These are phyloP conservation scores for Yarrowia divulgata DNA, from an alignment of 805 yeast species.

Conservation along the genomic window DNA sequence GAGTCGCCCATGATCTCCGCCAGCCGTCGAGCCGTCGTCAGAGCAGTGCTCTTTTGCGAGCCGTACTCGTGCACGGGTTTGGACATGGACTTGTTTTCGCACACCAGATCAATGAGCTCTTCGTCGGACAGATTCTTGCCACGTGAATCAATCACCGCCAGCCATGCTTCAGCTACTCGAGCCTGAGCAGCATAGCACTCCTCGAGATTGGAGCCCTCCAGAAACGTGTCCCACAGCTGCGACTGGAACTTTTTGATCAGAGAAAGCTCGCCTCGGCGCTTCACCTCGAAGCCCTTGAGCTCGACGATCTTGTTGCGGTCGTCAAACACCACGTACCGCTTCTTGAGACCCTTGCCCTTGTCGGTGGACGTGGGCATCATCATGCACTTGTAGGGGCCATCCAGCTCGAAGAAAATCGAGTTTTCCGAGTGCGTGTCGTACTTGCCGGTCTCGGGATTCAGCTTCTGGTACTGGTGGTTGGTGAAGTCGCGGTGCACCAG, in stretches of 20 bases:
- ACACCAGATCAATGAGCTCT: slow-evolving; percentile 91
- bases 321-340: slow-evolving; percentile 96
- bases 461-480: slow-evolving; percentile 90
- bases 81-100: slow-evolving; percentile 96
- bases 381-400: slow-evolving; percentile 99
- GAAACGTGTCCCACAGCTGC: slow-evolving; percentile 87
- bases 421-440: slow-evolving; percentile 87
- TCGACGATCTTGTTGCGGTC: slow-evolving; percentile 94
- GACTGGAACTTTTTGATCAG: slow-evolving; percentile 93
- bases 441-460: slow-evolving; percentile 71
- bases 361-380: slow-evolving; percentile 95
- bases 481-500: slow-evolving; percentile 90
- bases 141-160: slow-evolving; percentile 86
- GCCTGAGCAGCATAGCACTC: slow-evolving; percentile 90
- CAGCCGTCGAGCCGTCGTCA: slow-evolving; percentile 90
- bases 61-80: slow-evolving; percentile 89
- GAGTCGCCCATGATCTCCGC: slow-evolving; percentile 96
- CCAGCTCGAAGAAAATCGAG: slow-evolving; percentile 96
- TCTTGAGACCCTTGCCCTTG: slow-evolving; percentile 95
- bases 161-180: slow-evolving; percentile 91
- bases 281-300: slow-evolving; percentile 93
- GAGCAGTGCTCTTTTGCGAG: slow-evolving; percentile 89
- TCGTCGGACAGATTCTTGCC: slow-evolving; percentile 91
- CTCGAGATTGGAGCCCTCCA: slow-evolving; percentile 82
- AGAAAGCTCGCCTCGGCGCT: slow-evolving; percentile 95